A percentile compares a stretch with the other conserved stretches of the same genome.
Conservation (phyloP, 2,329 filamentous ascomycete species). For the Camillea tinctor region DNA sequence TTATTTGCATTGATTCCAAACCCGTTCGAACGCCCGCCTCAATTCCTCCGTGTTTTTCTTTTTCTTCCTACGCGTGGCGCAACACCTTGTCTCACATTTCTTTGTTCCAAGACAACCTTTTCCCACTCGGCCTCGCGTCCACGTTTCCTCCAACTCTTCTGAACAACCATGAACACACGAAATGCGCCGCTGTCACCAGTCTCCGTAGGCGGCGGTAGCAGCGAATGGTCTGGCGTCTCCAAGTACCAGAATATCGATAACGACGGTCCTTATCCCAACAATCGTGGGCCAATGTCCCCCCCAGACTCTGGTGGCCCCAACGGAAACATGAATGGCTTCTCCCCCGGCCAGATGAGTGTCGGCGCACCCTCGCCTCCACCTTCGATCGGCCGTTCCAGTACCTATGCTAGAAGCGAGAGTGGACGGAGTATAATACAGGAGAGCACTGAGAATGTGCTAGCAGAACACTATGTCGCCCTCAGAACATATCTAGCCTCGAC, state of each 20-base stretch:
- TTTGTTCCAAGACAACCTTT: slow-evolving; percentile 21
- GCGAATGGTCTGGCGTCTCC: slow-evolving; percentile 74
- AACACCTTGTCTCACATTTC: slow-evolving; percentile 14
- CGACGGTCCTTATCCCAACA: slow-evolving; percentile 52
- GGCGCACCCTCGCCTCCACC: slow-evolving; percentile 79
- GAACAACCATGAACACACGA: slow-evolving; percentile 65
- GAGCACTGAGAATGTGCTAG: slow-evolving; percentile 60
- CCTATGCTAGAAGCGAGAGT: slow-evolving; percentile 67
- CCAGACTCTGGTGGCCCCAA: slow-evolving; percentile 65
- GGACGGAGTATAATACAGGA: slow-evolving; percentile 62
- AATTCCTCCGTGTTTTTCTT: slow-evolving; percentile 15
- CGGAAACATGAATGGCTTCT: slow-evolving; percentile 61
- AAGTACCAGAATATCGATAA: slow-evolving; percentile 61
- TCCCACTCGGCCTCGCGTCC: slow-evolving; percentile 15
- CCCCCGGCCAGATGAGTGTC: slow-evolving; percentile 53
- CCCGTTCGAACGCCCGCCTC: slow-evolving; percentile 8
- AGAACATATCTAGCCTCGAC: slow-evolving; percentile 71
- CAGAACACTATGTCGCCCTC: slow-evolving; percentile 79
- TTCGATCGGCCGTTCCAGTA: slow-evolving; percentile 82
- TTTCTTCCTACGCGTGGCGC: slow-evolving; percentile 10
- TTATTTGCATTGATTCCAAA: slow-evolving; percentile 8
- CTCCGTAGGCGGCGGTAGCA: slow-evolving; percentile 67
- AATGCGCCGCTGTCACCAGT: slow-evolving; percentile 79
- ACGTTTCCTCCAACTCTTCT: slow-evolving; percentile 7
- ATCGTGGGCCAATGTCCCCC: slow-evolving; percentile 63